Percentiles rank a stretch among this genome's conserved stretches.
These are phyloP conservation scores for Phytopythium mirpurense DNA, from an alignment of 352 stramenopile species.

Conservation along the genomic window DNA sequence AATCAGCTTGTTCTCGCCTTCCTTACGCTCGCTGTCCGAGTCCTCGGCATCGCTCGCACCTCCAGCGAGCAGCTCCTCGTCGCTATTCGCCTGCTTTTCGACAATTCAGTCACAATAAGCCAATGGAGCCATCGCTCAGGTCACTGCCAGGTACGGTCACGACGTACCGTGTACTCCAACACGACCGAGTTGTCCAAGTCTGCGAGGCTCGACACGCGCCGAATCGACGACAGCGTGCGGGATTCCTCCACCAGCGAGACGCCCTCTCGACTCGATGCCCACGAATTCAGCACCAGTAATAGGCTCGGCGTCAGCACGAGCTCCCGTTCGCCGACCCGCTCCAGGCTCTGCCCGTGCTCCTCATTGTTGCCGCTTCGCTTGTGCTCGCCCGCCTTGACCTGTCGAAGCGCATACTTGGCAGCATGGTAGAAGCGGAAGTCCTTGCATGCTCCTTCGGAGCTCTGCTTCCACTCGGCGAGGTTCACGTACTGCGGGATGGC, in stretches of 20 bases:
- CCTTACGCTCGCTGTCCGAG: slow-evolving; percentile 1
- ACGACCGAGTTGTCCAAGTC: slow-evolving; percentile 59
- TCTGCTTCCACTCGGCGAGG: slow-evolving; percentile 41
- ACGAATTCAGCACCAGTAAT: slow-evolving; percentile 43
- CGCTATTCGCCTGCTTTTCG: neutral
- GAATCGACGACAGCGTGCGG: slow-evolving; percentile 42
- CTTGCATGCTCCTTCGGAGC: slow-evolving; percentile 23
- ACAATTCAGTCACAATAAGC: neutral
- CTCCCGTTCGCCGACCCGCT: slow-evolving; percentile 51
- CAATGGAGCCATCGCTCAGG: no score
- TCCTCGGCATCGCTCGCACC: neutral
- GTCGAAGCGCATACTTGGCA: slow-evolving; percentile 23
- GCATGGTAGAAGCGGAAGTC: slow-evolving; percentile 45
- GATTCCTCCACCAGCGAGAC: slow-evolving; percentile 59
- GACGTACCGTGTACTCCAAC: slow-evolving; percentile 69
- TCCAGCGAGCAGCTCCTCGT: slow-evolving; percentile 4
- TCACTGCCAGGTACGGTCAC: no score
- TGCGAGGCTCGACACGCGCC: slow-evolving; percentile 49
- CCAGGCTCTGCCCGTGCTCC: slow-evolving; percentile 1
- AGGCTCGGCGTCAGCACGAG: slow-evolving; percentile 57
- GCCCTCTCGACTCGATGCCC: slow-evolving; percentile 30
- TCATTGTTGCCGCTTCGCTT: neutral
- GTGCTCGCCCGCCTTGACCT: neutral
- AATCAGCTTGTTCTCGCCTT: neutral
- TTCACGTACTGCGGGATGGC: slow-evolving; percentile 24